Percentiles rank a stretch among this genome's conserved stretches.
Evolutionary conservation across 73 alveolate species (phyloP).

Genomic region (Urostyla sp.): DNA sequence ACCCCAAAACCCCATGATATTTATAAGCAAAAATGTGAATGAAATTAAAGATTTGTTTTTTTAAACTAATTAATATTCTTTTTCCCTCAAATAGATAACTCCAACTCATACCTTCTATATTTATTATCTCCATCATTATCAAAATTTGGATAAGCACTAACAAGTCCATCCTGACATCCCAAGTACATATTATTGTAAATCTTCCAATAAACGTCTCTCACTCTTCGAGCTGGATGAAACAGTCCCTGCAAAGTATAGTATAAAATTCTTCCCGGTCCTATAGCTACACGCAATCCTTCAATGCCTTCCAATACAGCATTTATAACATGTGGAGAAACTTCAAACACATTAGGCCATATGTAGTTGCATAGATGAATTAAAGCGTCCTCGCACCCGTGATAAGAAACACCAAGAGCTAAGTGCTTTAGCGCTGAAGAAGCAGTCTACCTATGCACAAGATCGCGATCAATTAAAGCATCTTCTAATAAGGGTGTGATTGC

Average conservation of each 20-base stretch:
- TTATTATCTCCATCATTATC: conserved; percentile 62
- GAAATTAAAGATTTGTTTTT: too few relatives aligned
- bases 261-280: conserved; percentile 97
- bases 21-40: too few relatives aligned
- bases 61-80: background rate
- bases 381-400: conserved; percentile 98
- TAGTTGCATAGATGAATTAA: conserved; percentile 97
- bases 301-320: conserved; percentile 99
- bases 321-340: conserved; percentile 99
- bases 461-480: conserved; percentile 99
- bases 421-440: conserved; percentile 99
- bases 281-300: conserved; percentile 98
- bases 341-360: conserved; percentile 99
- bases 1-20: background rate
- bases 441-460: conserved; percentile 99
- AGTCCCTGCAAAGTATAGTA: conserved; percentile 94
- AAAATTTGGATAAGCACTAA: conserved; percentile 89
- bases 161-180: conserved; percentile 97
- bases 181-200: conserved; percentile 97
- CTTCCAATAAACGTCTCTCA: conserved; percentile 99
- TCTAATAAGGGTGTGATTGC: conserved; percentile 97
- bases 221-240: conserved; percentile 99
- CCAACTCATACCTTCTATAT: conserved; percentile 78
- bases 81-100: conserved; percentile 69
- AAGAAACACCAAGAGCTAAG: conserved; percentile 96